Evolutionary conservation across 257 asterid genomes (phyloP), one percentile per base, ranked within the genome.

Genomic region (Solanum sejunctum): DNA sequence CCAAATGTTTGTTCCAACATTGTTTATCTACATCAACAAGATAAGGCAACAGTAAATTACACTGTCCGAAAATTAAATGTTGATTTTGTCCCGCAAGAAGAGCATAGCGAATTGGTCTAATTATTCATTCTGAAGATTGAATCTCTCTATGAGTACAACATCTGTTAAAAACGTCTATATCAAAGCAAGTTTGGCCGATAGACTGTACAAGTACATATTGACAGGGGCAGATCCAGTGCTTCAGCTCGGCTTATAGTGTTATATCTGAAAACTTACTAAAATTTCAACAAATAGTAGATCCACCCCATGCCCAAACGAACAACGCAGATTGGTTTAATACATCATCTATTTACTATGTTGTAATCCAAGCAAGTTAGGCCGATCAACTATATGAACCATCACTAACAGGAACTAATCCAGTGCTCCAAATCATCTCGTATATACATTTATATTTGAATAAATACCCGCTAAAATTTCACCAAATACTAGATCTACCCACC

Each of bases 1-100:
- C 93, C 97, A 88, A 85, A 97, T 88, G 87, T 94, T 95, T 60
- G 98, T 95, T 86, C 99, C 99, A 8, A 92, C 98, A 90, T 97
- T 97, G 86, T 97, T 97, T 85, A 97, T 80, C 99, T 95, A 79
- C 78, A 86, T 10, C 16, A 18, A 45, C 20, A 36, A 32, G 3
- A 32, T 32, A 32, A 32, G 36, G 36, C 36, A 32, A 32, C 36
- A 32, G 36, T 32, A 32, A 32, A 32, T 32, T 32, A 32, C 36
- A 32, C 36, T 32, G 36, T 32, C 36, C 36, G 36, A 32, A 32
- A 32, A 32, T 32, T 32, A 32, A 32, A 32, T 32, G 36, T 32
- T 32, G 36, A 32, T 32, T 32, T 32, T 32, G 36, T 32, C 36
- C 36, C 36, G 36, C 36, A 32, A 67, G 23, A 67, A 66, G 49